These are phyloP conservation scores for Carpinus fangiana DNA, from an alignment of 306 rosid species.

Conservation along the genomic window DNA sequence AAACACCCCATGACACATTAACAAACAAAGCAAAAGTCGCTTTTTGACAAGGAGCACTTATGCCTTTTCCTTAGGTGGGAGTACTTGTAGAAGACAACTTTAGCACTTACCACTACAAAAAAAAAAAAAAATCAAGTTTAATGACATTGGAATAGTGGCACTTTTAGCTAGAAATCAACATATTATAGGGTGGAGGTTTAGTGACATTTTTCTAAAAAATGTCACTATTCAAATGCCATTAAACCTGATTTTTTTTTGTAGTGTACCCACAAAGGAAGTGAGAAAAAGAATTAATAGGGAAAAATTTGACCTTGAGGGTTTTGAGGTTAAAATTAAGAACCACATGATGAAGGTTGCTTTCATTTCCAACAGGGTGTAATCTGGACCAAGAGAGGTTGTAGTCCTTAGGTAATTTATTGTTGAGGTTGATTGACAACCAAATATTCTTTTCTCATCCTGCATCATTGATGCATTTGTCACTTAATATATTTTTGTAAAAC, in stretches of 20 bases:
- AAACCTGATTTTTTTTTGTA: too few species aligned
- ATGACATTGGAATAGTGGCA: too few species aligned
- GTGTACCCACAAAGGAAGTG: neutral
- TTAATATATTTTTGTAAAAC: neutral
- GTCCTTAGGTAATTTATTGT: neutral
- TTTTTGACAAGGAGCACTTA: neutral
- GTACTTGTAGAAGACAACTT: neutral
- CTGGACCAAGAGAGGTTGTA: neutral
- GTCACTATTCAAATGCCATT: too few species aligned
- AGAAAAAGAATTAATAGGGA: neutral
- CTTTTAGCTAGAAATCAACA: too few species aligned
- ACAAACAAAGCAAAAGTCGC: too few species aligned
- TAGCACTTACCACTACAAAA: neutral
- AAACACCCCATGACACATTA: too few species aligned
- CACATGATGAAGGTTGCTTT: neutral
- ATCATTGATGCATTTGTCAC: neutral
- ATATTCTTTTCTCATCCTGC: too few species aligned
- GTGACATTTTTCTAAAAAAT: too few species aligned
- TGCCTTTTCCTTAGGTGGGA: neutral
- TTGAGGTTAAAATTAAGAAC: neutral
- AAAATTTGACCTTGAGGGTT: neutral
- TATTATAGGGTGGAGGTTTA: too few species aligned
- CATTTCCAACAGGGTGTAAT: neutral
- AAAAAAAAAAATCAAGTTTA: too few species aligned
- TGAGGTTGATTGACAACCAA: neutral